Percentiles rank a stretch among this genome's conserved stretches.
phyloP scores from a whole-genome alignment of 495 filamentous ascomycete genomes.

The Aspergillus nidulans region DNA sequence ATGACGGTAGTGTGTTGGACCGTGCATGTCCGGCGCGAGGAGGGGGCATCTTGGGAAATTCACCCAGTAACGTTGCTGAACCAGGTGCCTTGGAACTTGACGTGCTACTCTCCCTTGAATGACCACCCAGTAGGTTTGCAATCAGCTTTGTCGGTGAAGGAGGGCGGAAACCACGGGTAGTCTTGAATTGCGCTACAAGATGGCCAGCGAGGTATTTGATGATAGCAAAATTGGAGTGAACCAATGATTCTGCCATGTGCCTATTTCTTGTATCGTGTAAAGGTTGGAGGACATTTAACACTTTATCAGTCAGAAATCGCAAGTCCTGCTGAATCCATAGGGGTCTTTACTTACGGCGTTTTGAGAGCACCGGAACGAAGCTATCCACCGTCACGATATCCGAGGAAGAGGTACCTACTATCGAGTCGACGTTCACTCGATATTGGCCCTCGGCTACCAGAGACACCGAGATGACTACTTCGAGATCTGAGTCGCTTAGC shows the following conservation, averaged over 20 bases:
- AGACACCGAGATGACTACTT: constrained; percentile 37
- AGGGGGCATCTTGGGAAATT: constrained; percentile 38
- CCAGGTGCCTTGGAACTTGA: constrained; percentile 34
- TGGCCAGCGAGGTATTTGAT: constrained; percentile 65
- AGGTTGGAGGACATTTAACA: constrained; percentile 60
- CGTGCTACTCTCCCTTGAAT: constrained; percentile 28
- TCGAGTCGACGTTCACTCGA: constrained; percentile 53
- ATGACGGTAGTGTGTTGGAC: constrained; percentile 39
- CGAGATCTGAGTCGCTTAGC: constrained; percentile 28
- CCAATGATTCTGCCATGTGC: constrained; percentile 51
- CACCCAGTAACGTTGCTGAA: constrained; percentile 33
- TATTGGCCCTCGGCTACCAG: constrained; percentile 41
- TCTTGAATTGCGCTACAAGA: constrained; percentile 52
- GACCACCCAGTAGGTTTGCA: constrained; percentile 68
- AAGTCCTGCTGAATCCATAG: not conserved
- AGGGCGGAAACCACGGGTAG: constrained; percentile 57
- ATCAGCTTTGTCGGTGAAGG: constrained; percentile 88
- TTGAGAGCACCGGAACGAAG: constrained; percentile 64
- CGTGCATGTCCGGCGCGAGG: constrained; percentile 31
- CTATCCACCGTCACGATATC: constrained; percentile 66
- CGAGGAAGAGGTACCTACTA: constrained; percentile 57
- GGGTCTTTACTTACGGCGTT: constrained; percentile 50
- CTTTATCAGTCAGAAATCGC: constrained; percentile 28
- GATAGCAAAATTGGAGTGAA: constrained; percentile 58
- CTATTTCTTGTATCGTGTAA: constrained; percentile 67